Percentiles rank a stretch among this genome's conserved stretches.
Evolutionary conservation across 208 protist species (phyloP).

Genomic region (Wallacemonas sp.): DNA sequence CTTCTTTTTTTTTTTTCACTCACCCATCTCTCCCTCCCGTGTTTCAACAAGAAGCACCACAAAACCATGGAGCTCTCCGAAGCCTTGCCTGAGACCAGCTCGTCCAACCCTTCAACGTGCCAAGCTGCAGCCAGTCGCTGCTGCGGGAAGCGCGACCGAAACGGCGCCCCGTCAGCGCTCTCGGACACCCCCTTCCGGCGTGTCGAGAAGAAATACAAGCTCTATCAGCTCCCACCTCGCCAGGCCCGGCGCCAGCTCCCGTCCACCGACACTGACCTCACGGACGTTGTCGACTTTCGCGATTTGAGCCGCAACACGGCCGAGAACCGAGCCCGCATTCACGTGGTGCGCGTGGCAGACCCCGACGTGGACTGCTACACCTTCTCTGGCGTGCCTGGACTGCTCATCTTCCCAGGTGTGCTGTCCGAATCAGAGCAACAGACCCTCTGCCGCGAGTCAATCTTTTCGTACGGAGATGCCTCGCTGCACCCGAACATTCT

Average conservation of each 20-base stretch:
- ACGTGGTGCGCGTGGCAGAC: conserved; percentile 24
- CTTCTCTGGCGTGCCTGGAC: conserved; percentile 68
- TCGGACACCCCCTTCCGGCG: conserved; percentile 48
- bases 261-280: conserved; percentile 45
- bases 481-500: conserved; percentile 74
- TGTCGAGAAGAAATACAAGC: conserved; percentile 69
- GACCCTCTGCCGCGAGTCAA: conserved; percentile 49
- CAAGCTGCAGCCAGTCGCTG: too few species aligned
- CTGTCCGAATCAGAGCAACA: conserved; percentile 57
- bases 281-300: conserved; percentile 62
- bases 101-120: too few species aligned
- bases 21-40: neutral
- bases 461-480: conserved; percentile 70
- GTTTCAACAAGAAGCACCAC: too few species aligned
- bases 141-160: conserved; percentile 16
- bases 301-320: conserved; percentile 58
- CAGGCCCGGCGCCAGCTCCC: conserved; percentile 32
- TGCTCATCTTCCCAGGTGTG: conserved; percentile 64
- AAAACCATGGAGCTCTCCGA: too few species aligned
- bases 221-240: conserved; percentile 59
- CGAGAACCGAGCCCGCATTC: conserved; percentile 44
- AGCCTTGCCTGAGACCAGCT: too few species aligned
- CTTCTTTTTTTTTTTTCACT: conserved; percentile 10
- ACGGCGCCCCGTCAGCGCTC: conserved; percentile 13
- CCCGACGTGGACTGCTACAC: conserved; percentile 59